phyloP scores from a whole-genome alignment of 2,329 filamentous ascomycete genomes.

The Curvularia sp. region DNA sequence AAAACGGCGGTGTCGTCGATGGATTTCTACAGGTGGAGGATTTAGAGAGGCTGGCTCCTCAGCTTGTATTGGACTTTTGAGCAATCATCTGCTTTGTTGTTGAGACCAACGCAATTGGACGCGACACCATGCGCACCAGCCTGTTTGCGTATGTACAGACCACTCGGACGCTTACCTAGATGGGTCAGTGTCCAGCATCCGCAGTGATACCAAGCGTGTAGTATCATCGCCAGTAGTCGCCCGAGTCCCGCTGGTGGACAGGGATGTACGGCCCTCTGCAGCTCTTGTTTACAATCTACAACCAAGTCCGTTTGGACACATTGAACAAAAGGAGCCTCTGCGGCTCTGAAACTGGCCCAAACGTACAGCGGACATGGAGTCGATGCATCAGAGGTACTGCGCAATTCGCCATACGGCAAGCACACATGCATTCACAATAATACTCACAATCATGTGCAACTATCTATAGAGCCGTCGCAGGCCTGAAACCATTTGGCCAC shows the following conservation, averaged over 20 bases:
- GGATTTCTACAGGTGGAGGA: constrained; percentile 87
- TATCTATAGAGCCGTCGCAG: not conserved
- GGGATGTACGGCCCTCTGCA: not conserved
- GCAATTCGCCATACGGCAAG: not conserved
- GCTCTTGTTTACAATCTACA: not conserved
- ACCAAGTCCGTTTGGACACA: not conserved
- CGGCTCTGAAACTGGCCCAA: not conserved
- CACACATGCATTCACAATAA: constrained; percentile 6
- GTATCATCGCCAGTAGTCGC: not conserved
- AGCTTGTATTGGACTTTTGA: constrained; percentile 85
- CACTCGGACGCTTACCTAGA: not conserved
- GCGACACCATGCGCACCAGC: not conserved
- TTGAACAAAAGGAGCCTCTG: not conserved
- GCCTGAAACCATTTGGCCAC: constrained; percentile 1
- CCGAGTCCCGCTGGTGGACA: not conserved
- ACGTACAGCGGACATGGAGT: not conserved
- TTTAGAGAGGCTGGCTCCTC: constrained; percentile 84
- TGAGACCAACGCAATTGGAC: not conserved
- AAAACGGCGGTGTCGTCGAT: constrained; percentile 49
- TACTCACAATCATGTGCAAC: not conserved
- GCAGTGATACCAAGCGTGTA: not conserved
- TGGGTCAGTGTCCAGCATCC: not conserved
- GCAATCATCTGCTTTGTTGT: not conserved
- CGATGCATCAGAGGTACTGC: not conserved
- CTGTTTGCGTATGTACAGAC: not conserved